phyloP scores from a whole-genome alignment of 2,329 filamentous ascomycete species.

The Whalleya microplaca region DNA sequence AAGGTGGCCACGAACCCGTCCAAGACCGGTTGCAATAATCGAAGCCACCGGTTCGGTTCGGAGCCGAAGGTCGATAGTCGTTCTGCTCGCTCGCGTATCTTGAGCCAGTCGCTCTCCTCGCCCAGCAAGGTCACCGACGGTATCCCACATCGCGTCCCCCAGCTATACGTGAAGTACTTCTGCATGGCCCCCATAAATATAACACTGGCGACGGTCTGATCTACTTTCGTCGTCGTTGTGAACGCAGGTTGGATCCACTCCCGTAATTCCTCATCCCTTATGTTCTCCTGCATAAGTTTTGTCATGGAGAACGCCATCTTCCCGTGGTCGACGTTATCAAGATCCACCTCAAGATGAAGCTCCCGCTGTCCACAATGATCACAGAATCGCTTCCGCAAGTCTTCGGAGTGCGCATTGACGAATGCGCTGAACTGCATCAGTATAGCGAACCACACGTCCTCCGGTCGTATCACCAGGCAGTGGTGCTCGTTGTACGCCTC shows the following conservation, averaged over 20 bases:
- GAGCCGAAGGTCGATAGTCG: constrained; percentile 22
- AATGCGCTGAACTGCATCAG: constrained; percentile 48
- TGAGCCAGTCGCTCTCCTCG: constrained; percentile 45
- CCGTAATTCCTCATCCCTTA: constrained; percentile 42
- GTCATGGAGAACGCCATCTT: constrained; percentile 40
- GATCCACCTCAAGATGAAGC: constrained; percentile 19
- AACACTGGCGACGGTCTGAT: constrained; percentile 43
- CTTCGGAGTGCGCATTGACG: constrained; percentile 49
- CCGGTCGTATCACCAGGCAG: constrained; percentile 49
- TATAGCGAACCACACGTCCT: constrained; percentile 55
- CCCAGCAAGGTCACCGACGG: constrained; percentile 53
- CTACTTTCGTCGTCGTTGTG: constrained; percentile 46
- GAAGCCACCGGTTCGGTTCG: constrained; percentile 25
- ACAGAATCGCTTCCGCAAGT: constrained; percentile 47
- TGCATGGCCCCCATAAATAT: constrained; percentile 50
- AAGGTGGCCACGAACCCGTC: constrained; percentile 34
- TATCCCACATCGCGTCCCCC: constrained; percentile 43
- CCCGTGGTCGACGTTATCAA: constrained; percentile 31
- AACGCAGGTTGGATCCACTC: constrained; percentile 49
- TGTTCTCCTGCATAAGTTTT: constrained; percentile 41
- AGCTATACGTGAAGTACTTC: constrained; percentile 45
- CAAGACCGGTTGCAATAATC: constrained; percentile 30
- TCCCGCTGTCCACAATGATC: constrained; percentile 29
- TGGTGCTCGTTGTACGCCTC: constrained; percentile 46
- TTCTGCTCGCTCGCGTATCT: constrained; percentile 23